A percentile compares a stretch with the other conserved stretches of the same genome.
Evolutionary conservation across 345 rosid genomes (phyloP).

Genomic region (Carallia pectinifolia): DNA sequence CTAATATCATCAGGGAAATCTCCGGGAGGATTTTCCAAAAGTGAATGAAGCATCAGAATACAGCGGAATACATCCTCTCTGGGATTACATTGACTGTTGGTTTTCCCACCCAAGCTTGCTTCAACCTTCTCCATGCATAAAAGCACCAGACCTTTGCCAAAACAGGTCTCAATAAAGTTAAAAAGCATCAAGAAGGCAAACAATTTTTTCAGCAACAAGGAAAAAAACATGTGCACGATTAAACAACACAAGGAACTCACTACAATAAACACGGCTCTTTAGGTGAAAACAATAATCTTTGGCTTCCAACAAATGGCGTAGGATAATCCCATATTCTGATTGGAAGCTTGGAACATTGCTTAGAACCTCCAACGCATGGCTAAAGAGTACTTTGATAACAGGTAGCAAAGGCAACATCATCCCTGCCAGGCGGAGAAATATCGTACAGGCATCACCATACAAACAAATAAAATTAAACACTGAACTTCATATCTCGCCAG

Average conservation of each 20-base stretch:
- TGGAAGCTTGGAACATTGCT: conserved; percentile 78
- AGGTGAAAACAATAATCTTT: conserved; percentile 74
- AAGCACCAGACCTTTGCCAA: conserved; percentile 58
- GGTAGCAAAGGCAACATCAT: conserved; percentile 56
- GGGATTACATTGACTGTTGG: conserved; percentile 44
- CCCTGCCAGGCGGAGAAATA: conserved; percentile 43
- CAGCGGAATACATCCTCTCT: conserved; percentile 77
- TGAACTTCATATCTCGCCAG: not conserved
- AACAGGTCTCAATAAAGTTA: conserved; percentile 16
- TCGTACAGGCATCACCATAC: not conserved
- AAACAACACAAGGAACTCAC: conserved; percentile 45
- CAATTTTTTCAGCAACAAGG: conserved; percentile 10
- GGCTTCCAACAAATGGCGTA: conserved; percentile 64
- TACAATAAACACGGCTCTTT: conserved; percentile 59
- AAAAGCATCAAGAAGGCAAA: not conserved
- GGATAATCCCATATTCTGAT: conserved; percentile 75
- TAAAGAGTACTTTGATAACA: conserved; percentile 60
- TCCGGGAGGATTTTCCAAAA: conserved; percentile 85
- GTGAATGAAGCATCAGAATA: conserved; percentile 69
- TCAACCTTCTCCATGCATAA: conserved; percentile 74
- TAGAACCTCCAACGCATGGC: conserved; percentile 66
- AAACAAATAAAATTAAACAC: conserved; percentile 13
- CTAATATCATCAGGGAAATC: conserved; percentile 68
- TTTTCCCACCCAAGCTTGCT: conserved; percentile 46
- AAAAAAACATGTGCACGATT: conserved; percentile 8